These are phyloP conservation scores for Elaeis guineensis DNA, from an alignment of 176 grass and related monocot genomes.

Conservation along the genomic window DNA sequence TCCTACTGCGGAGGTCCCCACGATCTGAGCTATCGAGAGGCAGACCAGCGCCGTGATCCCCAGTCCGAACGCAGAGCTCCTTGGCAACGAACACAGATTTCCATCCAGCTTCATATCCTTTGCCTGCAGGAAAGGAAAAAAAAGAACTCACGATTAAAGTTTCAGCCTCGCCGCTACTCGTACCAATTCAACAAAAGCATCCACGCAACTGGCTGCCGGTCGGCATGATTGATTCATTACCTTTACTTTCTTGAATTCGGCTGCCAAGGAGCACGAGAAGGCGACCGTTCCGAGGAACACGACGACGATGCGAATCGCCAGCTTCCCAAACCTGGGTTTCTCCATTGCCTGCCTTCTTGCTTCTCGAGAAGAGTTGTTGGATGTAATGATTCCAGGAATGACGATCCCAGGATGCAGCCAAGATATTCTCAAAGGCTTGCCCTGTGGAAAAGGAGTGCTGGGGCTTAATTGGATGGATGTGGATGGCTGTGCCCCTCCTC, in stretches of 20 bases:
- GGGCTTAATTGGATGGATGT: no score
- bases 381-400: no score
- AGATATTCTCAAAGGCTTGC: no score
- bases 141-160: no score
- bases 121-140: slow-evolving; percentile 15
- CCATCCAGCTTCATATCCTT: slow-evolving; percentile 79
- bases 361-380: no score
- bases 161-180: no score
- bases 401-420: no score
- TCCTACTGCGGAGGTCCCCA: slow-evolving; percentile 46
- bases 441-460: no score
- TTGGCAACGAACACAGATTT: slow-evolving; percentile 78
- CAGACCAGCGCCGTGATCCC: slow-evolving; percentile 60
- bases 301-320: slow-evolving; percentile 36
- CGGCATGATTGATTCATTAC: slow-evolving; percentile 3
- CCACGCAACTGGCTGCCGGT: no score
- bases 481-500: no score
- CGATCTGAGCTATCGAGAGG: slow-evolving; percentile 61
- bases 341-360: background rate
- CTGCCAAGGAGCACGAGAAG: slow-evolving; percentile 78
- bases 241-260: slow-evolving; percentile 78
- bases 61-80: slow-evolving; percentile 61
- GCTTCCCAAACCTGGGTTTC: slow-evolving; percentile 27
- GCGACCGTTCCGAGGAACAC: slow-evolving; percentile 41
- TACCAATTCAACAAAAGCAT: background rate